Conservation (phyloP, 805 yeast species). For the Saturnispora gosingensis region DNA sequence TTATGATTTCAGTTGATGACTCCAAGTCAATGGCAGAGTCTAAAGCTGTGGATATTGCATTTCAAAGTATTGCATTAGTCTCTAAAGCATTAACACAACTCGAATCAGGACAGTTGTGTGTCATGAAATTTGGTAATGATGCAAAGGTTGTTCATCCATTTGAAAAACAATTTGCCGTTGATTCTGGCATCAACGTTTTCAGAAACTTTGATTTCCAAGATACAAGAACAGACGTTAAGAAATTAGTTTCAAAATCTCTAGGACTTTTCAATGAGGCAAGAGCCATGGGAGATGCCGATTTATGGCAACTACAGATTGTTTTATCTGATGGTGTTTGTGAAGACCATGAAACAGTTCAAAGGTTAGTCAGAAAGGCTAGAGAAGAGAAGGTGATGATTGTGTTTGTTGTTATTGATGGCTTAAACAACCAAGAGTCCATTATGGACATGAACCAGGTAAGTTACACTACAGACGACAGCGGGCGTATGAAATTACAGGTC, state of each 20-base stretch:
- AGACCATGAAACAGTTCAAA: conserved; percentile 74
- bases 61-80: conserved; percentile 88
- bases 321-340: conserved; percentile 97
- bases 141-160: conserved; percentile 84
- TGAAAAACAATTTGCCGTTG: conserved; percentile 73
- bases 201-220: conserved; percentile 89
- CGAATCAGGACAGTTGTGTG: conserved; percentile 87
- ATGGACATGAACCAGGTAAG: conserved; percentile 91
- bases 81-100: conserved; percentile 88
- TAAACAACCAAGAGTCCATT: conserved; percentile 74
- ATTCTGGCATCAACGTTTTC: conserved; percentile 75
- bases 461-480: conserved; percentile 61
- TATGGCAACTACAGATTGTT: conserved; percentile 91
- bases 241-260: conserved; percentile 63
- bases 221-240: conserved; percentile 73
- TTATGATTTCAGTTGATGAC: conserved; percentile 95
- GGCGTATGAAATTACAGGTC: conserved; percentile 65
- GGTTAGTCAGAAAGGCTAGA: conserved; percentile 83
- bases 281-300: conserved; percentile 40
- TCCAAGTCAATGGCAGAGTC: conserved; percentile 97
- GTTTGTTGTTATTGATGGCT: conserved; percentile 88
- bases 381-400: conserved; percentile 92
- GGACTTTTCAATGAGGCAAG: conserved; percentile 56
- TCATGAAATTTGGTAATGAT: conserved; percentile 83
- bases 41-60: conserved; percentile 80